Conservation (phyloP, 805 yeast genomes). For the Candida arabinofermentans region DNA sequence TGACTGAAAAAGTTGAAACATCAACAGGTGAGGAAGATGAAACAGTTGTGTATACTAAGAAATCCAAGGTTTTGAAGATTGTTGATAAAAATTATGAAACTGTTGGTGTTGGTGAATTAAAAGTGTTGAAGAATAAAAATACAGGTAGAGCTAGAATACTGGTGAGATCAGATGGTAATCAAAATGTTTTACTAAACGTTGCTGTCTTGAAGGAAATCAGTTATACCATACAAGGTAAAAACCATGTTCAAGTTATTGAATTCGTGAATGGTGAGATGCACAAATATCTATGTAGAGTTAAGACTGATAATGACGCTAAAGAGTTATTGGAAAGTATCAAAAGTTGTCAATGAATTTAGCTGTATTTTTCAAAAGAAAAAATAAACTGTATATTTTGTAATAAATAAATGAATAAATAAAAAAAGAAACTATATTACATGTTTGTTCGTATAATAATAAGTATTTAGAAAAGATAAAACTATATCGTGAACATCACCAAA, state of each 20-base stretch:
- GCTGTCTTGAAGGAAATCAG: conserved; percentile 52
- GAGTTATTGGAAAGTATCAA: conserved; percentile 38
- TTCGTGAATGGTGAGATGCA: conserved; percentile 54
- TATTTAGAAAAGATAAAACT: background rate
- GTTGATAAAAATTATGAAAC: conserved; percentile 52
- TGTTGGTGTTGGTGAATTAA: conserved; percentile 80
- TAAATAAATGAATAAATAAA: background rate
- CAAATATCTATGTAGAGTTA: conserved; percentile 71
- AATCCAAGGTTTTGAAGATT: conserved; percentile 66
- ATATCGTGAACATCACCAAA: conserved; percentile 1
- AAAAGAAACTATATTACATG: background rate
- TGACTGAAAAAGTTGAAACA: conserved; percentile 48
- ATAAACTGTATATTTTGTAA: background rate
- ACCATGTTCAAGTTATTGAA: conserved; percentile 17
- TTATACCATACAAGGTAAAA: conserved; percentile 32
- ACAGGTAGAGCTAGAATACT: conserved; percentile 66
- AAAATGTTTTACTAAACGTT: conserved; percentile 70
- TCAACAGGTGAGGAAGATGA: conserved; percentile 88
- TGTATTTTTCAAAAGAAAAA: background rate
- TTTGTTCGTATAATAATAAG: background rate
- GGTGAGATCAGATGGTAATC: conserved; percentile 86
- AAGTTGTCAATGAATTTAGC: conserved; percentile 16
- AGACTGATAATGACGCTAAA: conserved; percentile 65
- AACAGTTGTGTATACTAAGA: conserved; percentile 54
- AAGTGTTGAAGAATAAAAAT: conserved; percentile 57